Percentiles rank a stretch among this genome's conserved stretches.
Evolutionary conservation across 2,329 filamentous ascomycete species (phyloP).

Genomic region (Aspergillus japonicus): DNA sequence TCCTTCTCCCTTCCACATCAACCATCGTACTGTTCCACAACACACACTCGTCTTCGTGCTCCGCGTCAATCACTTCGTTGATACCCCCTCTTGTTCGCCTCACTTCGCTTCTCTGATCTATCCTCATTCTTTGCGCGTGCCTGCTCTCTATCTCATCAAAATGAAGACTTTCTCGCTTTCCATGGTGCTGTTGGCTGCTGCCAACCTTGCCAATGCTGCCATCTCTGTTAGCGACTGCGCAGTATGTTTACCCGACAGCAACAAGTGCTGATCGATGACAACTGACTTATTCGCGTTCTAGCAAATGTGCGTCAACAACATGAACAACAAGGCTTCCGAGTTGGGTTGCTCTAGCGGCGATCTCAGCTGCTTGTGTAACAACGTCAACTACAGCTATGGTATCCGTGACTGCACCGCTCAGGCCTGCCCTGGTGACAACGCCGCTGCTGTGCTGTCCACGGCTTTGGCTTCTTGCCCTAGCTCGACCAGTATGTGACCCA

Average conservation of each 20-base stretch:
- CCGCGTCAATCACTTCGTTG: background rate
- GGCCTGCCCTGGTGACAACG: constrained; percentile 43
- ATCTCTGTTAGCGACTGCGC: constrained; percentile 31
- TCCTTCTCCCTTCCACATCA: background rate
- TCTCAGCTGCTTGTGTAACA: constrained; percentile 42
- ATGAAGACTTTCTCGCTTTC: constrained; percentile 37
- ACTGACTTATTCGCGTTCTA: constrained; percentile 24
- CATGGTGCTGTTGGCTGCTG: constrained; percentile 30
- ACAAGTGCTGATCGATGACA: background rate
- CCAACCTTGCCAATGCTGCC: constrained; percentile 26
- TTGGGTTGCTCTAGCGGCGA: constrained; percentile 43
- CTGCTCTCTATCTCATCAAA: constrained; percentile 12
- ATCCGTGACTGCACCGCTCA: constrained; percentile 48
- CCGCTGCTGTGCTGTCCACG: constrained; percentile 31
- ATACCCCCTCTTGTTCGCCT: constrained; percentile 3
- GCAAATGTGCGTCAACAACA: constrained; percentile 48
- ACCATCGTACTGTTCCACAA: background rate
- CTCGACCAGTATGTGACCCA: constrained; percentile 20
- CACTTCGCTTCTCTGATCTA: background rate
- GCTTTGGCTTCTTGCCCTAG: constrained; percentile 38
- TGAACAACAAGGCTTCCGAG: constrained; percentile 39
- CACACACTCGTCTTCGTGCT: background rate
- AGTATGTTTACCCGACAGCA: constrained; percentile 21
- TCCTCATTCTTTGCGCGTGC: constrained; percentile 2
- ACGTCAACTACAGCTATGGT: constrained; percentile 43